Percentiles rank a stretch among this genome's conserved stretches.
Conservation (phyloP, 768 basidiomycete species). For the Pleurotus platypus region DNA sequence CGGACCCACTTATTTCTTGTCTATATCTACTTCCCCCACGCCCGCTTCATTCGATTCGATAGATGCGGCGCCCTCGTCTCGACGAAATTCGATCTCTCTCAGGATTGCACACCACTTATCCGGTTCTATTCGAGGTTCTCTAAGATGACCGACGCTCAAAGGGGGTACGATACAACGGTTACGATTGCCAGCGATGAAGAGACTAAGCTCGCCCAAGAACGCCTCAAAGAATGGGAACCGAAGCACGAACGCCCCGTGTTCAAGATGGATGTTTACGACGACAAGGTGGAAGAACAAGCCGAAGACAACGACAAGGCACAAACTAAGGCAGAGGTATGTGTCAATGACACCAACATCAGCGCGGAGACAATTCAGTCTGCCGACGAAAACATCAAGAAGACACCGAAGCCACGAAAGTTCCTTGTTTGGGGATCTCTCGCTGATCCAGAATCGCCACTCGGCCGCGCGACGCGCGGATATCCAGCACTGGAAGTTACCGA, state of each 20-base stretch:
- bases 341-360: no score
- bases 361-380: no score
- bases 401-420: background rate
- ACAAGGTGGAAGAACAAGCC: background rate
- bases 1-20: constrained; percentile 27
- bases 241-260: background rate
- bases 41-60: constrained; percentile 32
- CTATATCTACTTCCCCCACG: constrained; percentile 19
- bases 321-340: no score
- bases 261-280: background rate
- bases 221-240: background rate
- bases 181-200: background rate
- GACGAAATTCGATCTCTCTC: constrained; percentile 17
- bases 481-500: constrained; percentile 13
- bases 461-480: constrained; percentile 16
- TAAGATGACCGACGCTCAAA: background rate
- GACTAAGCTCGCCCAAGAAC: background rate
- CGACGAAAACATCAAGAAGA: no score
- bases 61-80: constrained; percentile 25
- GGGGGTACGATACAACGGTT: background rate
- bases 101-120: constrained; percentile 10
- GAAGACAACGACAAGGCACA: no score
- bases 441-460: constrained; percentile 11
- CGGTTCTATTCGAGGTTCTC: constrained; percentile 23
- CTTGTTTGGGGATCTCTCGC: background rate